Evolutionary conservation across 1,139 yeast genomes (phyloP), one percentile per base, ranked within the genome.

Genomic region (Zygosaccharomyces sapae): DNA sequence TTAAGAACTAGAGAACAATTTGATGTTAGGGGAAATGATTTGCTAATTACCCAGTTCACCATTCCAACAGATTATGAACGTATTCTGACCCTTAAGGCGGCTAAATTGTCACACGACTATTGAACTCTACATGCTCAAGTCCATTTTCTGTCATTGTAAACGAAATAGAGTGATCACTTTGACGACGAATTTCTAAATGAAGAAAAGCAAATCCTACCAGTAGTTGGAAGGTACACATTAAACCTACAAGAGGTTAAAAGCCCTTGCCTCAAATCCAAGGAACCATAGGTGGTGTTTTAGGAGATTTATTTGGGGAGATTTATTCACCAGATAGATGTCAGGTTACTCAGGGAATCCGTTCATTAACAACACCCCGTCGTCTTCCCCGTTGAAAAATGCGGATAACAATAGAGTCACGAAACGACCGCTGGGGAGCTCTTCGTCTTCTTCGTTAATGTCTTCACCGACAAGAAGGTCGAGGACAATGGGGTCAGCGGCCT

Each of bases 1-100:
- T 80, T 89, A 6, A 54, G 78, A 5, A 78, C 84, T 0, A 70
- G 65, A 45, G 96, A 86, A 53, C 68, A 69, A 10, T 70, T 69
- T 8, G 90, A 83, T 65, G 89, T 86, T 2, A 70, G 90, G 53
- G 90, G 92, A 0, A 69, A 68, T 48, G 63, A 62, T 40, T 44
- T 59, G 5, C 38, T 51, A 4, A 25, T 45, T 5, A 53, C 57
- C 7, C 52, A 51, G 6, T 64, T 63, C 40, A 53, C 58, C 10
- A 58, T 66, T 7, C 67, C 69, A 0, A 53, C 57, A 10, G 66
- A 63, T 39, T 65, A 65, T 42, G 56, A 55, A 35, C 56, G 65
- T 38, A 59, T 64, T 7, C 37, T 62, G 18, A 51, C 56, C 41
- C 51, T 60, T 49, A 53, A 60, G 37, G 36, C 47, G 31, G 48